These are phyloP conservation scores for Pseudonitzschia delicatissima DNA, from an alignment of 108 stramenopile species.

Conservation along the genomic window DNA sequence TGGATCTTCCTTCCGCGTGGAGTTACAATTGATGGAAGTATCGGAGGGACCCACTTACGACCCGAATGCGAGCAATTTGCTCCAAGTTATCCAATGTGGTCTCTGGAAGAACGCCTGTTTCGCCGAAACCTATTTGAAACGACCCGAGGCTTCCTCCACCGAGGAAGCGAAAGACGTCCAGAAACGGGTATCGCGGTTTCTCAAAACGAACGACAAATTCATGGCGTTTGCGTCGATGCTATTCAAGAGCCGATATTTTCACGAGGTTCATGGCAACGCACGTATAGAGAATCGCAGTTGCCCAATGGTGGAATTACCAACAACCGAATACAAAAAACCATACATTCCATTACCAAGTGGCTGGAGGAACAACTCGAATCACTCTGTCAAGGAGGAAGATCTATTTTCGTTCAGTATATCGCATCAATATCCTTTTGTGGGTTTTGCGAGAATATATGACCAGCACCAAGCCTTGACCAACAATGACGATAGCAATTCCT, in stretches of 20 bases:
- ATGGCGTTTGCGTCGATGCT: conserved; percentile 55
- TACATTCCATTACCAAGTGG: conserved; percentile 44
- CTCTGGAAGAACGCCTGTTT: background rate
- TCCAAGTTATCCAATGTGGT: background rate
- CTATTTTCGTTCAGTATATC: conserved; percentile 54
- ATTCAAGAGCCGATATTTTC: conserved; percentile 66
- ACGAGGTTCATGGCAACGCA: conserved; percentile 1
- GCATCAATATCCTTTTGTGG: conserved; percentile 79
- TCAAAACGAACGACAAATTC: conserved; percentile 51
- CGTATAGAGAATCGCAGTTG: background rate
- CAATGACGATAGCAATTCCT: background rate
- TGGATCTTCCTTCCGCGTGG: background rate
- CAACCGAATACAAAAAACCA: conserved; percentile 65
- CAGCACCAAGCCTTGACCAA: conserved; percentile 6
- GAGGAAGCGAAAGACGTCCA: conserved; percentile 9
- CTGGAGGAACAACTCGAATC: background rate
- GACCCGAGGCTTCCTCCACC: background rate
- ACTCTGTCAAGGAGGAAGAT: conserved; percentile 23
- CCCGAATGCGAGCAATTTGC: background rate
- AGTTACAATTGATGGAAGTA: background rate
- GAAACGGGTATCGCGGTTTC: conserved; percentile 35
- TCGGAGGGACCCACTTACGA: background rate
- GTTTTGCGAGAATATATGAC: conserved; percentile 40
- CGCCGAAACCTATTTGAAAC: background rate
- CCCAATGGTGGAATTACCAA: conserved; percentile 54